Evolutionary conservation across 257 asterid genomes (phyloP).

Genomic region (Solanum virginianum): DNA sequence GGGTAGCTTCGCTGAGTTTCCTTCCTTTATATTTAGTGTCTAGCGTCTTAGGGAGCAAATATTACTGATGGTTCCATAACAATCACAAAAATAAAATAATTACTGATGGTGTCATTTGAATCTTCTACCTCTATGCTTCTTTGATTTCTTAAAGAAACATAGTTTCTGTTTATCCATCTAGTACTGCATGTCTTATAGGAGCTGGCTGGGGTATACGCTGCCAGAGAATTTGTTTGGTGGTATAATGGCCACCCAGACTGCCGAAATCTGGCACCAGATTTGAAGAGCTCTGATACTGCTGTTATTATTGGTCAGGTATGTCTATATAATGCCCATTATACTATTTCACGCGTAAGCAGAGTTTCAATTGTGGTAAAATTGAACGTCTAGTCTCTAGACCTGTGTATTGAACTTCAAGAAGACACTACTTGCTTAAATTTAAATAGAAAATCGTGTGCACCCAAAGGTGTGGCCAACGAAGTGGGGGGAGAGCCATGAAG

Average conservation of each 20-base stretch:
- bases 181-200: conserved; percentile 22
- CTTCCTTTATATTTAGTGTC: background rate
- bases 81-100: background rate
- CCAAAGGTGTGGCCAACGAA: background rate
- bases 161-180: background rate
- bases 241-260: conserved; percentile 94
- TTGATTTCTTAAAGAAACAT: background rate
- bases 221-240: conserved; percentile 98
- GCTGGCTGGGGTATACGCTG: conserved; percentile 51
- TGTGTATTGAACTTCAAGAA: background rate
- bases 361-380: background rate
- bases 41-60: background rate
- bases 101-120: background rate
- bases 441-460: background rate
- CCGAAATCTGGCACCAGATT: conserved; percentile 59
- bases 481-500: background rate
- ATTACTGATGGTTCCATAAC: background rate
- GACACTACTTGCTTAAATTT: background rate
- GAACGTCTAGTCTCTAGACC: background rate
- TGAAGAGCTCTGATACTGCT: conserved; percentile 72
- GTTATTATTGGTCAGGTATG: conserved; percentile 83
- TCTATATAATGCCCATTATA: background rate
- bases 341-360: background rate
- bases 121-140: background rate
- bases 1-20: background rate